A percentile compares a stretch with the other conserved stretches of the same genome.
These are phyloP conservation scores for Akanthomyces uredinophilus DNA, from an alignment of 2,329 filamentous ascomycete species.

Conservation along the genomic window DNA sequence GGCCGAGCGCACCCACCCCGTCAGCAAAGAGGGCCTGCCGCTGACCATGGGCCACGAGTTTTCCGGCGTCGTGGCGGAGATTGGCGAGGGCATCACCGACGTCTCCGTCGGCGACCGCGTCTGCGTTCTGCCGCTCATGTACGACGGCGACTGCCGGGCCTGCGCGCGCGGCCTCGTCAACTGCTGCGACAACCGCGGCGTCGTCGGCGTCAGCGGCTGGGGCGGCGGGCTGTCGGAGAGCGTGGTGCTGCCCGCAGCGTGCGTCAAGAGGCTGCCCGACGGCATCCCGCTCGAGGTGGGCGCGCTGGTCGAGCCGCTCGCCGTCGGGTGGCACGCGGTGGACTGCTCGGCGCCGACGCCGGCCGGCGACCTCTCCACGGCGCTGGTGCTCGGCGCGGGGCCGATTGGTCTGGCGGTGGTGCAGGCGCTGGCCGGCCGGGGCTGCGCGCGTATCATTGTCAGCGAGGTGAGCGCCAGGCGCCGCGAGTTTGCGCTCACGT, in stretches of 20 bases:
- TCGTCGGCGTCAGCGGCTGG: slow-evolving; percentile 35
- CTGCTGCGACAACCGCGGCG: slow-evolving; percentile 45
- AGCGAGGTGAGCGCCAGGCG: slow-evolving; percentile 41
- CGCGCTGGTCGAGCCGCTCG: slow-evolving; percentile 47
- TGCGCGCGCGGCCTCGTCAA: slow-evolving; percentile 51
- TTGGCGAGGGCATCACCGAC: slow-evolving; percentile 44
- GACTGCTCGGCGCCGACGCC: slow-evolving; percentile 38
- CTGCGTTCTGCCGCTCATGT: slow-evolving; percentile 55
- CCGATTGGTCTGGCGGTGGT: slow-evolving; percentile 45
- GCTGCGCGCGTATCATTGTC: slow-evolving; percentile 42
- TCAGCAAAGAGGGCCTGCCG: slow-evolving; percentile 53
- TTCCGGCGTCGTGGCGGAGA: slow-evolving; percentile 52
- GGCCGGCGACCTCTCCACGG: slow-evolving; percentile 34
- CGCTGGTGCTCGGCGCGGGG: slow-evolving; percentile 45
- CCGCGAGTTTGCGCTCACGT: slow-evolving; percentile 36
- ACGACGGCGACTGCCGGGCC: slow-evolving; percentile 50
- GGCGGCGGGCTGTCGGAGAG: slow-evolving; percentile 52
- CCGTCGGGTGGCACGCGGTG: slow-evolving; percentile 42
- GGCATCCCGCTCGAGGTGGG: slow-evolving; percentile 46
- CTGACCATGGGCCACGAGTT: slow-evolving; percentile 63
- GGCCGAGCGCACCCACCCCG: slow-evolving; percentile 47
- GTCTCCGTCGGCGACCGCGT: slow-evolving; percentile 52
- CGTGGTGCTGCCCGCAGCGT: slow-evolving; percentile 45
- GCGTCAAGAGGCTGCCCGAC: slow-evolving; percentile 46
- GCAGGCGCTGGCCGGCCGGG: slow-evolving; percentile 40